These are phyloP conservation scores for Solanum pimpinellifolium DNA, from an alignment of 257 asterid species.

Conservation along the genomic window DNA sequence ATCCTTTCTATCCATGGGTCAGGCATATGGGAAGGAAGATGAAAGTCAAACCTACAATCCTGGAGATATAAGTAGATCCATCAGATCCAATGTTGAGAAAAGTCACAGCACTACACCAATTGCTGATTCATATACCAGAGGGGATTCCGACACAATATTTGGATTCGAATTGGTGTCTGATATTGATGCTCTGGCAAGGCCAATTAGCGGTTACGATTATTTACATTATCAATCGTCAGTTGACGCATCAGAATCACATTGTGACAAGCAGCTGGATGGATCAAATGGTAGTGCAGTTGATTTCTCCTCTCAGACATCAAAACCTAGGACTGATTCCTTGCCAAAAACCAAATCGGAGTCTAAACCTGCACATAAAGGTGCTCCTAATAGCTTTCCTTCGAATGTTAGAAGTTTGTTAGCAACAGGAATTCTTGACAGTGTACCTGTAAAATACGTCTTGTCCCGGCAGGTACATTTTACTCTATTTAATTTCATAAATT, in stretches of 20 bases:
- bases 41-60: constrained; percentile 41
- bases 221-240: constrained; percentile 52
- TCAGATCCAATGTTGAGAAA: constrained; percentile 32
- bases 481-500: not conserved
- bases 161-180: constrained; percentile 61
- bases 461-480: constrained; percentile 53
- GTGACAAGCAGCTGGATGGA: constrained; percentile 30
- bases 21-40: constrained; percentile 42
- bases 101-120: constrained; percentile 26
- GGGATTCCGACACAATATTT: constrained; percentile 29
- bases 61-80: constrained; percentile 9
- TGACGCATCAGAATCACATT: constrained; percentile 32
- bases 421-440: constrained; percentile 92
- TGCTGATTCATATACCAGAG: constrained; percentile 37
- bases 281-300: constrained; percentile 18
- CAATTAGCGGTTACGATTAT: constrained; percentile 46
- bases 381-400: constrained; percentile 90
- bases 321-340: constrained; percentile 31
- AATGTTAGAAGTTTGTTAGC: constrained; percentile 90
- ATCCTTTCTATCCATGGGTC: constrained; percentile 40
- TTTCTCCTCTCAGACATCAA: constrained; percentile 23
- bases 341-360: constrained; percentile 44
- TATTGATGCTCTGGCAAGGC: constrained; percentile 47
- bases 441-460: constrained; percentile 67
- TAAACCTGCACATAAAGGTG: constrained; percentile 66